A percentile compares a stretch with the other conserved stretches of the same genome.
Conservation (phyloP, 257 asterid species). For the Primulina huaijiensis region DNA sequence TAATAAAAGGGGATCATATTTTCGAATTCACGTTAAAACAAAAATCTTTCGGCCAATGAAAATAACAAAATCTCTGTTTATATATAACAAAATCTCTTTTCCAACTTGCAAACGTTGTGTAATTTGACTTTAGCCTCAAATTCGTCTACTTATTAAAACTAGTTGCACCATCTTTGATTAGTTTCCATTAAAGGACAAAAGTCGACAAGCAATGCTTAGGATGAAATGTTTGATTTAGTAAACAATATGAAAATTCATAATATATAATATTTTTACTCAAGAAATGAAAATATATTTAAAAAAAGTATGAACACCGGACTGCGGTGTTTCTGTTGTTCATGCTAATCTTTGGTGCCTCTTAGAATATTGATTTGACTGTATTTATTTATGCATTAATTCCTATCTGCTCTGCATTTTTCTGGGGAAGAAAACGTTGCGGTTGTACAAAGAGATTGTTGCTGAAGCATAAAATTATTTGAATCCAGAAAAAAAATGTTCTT, state of each 20-base stretch:
- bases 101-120: too few species aligned
- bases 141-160: not conserved
- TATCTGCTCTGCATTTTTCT: slow-evolving; percentile 5
- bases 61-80: too few species aligned
- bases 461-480: not conserved
- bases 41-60: too few species aligned
- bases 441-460: not conserved
- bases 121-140: not conserved
- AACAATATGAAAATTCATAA: not conserved
- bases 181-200: not conserved
- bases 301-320: too few species aligned
- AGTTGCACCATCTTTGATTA: not conserved
- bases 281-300: too few species aligned
- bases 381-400: not conserved
- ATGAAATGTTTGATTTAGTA: not conserved
- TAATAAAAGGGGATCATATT: too few species aligned
- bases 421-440: not conserved
- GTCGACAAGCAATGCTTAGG: not conserved
- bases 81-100: too few species aligned
- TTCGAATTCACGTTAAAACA: too few species aligned
- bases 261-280: too few species aligned
- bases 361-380: not conserved
- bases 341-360: too few species aligned
- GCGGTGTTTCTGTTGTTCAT: too few species aligned
- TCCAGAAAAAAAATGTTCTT: not conserved